Percentiles rank a stretch among this genome's conserved stretches.
Conservation (phyloP, 305 asterid genomes). For the Solanum hybrid region DNA sequence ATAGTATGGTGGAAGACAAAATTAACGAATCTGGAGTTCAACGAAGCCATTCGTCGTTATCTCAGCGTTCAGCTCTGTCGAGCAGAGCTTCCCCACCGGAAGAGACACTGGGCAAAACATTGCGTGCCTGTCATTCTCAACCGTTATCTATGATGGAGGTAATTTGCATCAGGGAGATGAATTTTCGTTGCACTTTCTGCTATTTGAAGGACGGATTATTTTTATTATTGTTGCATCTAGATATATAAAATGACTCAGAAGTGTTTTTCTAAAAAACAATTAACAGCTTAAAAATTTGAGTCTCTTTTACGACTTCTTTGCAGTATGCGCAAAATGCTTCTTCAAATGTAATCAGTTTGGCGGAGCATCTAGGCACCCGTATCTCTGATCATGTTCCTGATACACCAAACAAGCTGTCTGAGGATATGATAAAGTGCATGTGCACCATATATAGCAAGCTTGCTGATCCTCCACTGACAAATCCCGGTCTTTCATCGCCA, state of each 20-base stretch:
- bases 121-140: slow-evolving; percentile 91
- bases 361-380: slow-evolving; percentile 90
- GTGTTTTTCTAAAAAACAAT: neutral
- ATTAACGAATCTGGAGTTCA: slow-evolving; percentile 44
- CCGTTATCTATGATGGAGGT: slow-evolving; percentile 97
- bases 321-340: slow-evolving; percentile 68
- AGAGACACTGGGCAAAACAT: slow-evolving; percentile 54
- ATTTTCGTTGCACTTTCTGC: neutral
- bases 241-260: neutral
- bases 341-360: slow-evolving; percentile 65
- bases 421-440: slow-evolving; percentile 95
- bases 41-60: slow-evolving; percentile 73
- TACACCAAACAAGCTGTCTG: slow-evolving; percentile 78
- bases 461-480: slow-evolving; percentile 58
- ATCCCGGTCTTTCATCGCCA: slow-evolving; percentile 73
- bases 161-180: neutral
- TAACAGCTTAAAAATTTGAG: neutral
- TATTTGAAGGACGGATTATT: neutral
- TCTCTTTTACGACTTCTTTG: neutral
- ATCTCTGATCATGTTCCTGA: slow-evolving; percentile 75
- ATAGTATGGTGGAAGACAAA: slow-evolving; percentile 35
- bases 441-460: slow-evolving; percentile 79
- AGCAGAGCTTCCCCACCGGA: slow-evolving; percentile 45
- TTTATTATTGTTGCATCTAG: neutral
- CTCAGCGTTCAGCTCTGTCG: slow-evolving; percentile 41